Conservation (phyloP, 441 rosid species). For the Daphne laureola region DNA sequence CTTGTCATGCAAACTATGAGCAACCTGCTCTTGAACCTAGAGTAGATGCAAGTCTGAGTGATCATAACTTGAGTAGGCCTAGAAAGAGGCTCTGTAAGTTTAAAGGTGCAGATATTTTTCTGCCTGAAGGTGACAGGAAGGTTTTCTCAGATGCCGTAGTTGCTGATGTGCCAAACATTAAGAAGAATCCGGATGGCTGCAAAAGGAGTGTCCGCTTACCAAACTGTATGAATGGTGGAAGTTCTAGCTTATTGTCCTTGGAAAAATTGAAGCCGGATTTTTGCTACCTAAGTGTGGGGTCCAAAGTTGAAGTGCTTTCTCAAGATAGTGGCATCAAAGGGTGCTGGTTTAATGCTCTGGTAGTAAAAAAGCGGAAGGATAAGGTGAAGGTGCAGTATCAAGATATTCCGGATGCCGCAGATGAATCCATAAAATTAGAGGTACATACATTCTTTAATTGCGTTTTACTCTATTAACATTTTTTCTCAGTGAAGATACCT, state of each 20-base stretch:
- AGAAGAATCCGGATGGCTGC: conserved; percentile 6
- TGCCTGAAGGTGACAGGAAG: conserved; percentile 8
- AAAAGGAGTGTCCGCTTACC: conserved; percentile 16
- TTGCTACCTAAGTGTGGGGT: conserved; percentile 37
- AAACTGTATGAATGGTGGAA: conserved; percentile 16
- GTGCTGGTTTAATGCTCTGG: conserved; percentile 71
- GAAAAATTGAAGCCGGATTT: conserved; percentile 18
- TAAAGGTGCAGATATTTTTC: conserved; percentile 20
- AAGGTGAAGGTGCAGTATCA: conserved; percentile 76
- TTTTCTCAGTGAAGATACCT: background rate
- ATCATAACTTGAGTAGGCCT: conserved; percentile 31
- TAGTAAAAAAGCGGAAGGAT: conserved; percentile 52
- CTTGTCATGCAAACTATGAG: conserved; percentile 20
- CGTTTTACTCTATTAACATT: background rate
- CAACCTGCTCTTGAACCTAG: conserved; percentile 17
- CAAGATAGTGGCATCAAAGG: conserved; percentile 86
- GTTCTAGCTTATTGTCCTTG: conserved; percentile 14
- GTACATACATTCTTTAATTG: conserved; percentile 23
- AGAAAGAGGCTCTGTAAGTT: conserved; percentile 36
- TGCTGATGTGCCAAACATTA: conserved; percentile 12
- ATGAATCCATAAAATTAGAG: conserved; percentile 68
- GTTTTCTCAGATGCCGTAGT: conserved; percentile 7
- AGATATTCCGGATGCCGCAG: conserved; percentile 61
- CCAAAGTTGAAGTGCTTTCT: conserved; percentile 62
- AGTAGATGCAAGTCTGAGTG: conserved; percentile 21